phyloP scores from a whole-genome alignment of 208 protist species.

The Blechomonas ayalai region DNA sequence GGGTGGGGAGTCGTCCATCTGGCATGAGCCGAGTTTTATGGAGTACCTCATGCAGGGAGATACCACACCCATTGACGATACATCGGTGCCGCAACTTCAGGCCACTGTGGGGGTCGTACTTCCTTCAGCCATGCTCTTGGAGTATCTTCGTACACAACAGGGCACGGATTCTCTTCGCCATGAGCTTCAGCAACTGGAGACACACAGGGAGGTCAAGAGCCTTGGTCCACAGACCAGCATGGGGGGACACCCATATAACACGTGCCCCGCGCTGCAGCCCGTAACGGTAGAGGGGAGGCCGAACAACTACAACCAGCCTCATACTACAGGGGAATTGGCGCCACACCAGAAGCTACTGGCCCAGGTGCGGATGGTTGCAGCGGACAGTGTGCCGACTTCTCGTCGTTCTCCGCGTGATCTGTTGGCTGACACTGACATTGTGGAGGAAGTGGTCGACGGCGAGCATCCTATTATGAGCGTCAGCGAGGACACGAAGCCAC shows the following conservation, averaged over 20 bases:
- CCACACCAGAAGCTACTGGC: constrained; percentile 37
- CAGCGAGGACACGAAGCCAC: constrained; percentile 18
- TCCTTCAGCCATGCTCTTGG: constrained; percentile 74
- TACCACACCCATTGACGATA: constrained; percentile 55
- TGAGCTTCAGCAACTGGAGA: constrained; percentile 65
- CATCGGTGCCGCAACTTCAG: constrained; percentile 44
- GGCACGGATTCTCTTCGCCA: constrained; percentile 62
- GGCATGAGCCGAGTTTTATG: constrained; percentile 59
- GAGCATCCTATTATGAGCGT: constrained; percentile 37
- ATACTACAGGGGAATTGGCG: constrained; percentile 22
- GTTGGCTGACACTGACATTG: neutral
- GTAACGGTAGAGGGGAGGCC: constrained; percentile 65
- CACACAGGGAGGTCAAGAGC: constrained; percentile 3
- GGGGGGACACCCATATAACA: constrained; percentile 20
- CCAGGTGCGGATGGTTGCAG: constrained; percentile 42
- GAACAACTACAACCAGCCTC: constrained; percentile 83
- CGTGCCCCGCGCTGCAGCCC: constrained; percentile 29
- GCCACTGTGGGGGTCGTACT: constrained; percentile 36
- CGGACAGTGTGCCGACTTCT: neutral
- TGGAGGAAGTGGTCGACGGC: constrained; percentile 30
- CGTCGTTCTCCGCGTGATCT: constrained; percentile 6
- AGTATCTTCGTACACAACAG: constrained; percentile 81
- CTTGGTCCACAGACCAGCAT: constrained; percentile 19
- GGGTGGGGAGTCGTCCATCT: no score
- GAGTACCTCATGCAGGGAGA: constrained; percentile 23